These are phyloP conservation scores for Fusarium caatingaense DNA, from an alignment of 2,329 filamentous ascomycete genomes.

Conservation along the genomic window DNA sequence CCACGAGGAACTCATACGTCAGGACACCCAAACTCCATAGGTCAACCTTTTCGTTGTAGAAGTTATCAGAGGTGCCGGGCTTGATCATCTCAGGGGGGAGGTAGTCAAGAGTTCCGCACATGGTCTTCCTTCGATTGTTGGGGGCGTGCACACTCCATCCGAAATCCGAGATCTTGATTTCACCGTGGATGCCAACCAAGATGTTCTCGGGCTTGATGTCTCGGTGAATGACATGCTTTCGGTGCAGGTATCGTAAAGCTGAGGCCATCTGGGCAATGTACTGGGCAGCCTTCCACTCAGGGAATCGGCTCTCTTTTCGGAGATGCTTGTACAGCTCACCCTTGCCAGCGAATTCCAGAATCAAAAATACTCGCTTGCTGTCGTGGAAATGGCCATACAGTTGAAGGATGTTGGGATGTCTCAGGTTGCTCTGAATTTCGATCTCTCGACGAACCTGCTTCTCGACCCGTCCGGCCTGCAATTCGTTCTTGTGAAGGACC, in stretches of 20 bases:
- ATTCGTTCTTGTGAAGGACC: conserved; percentile 84
- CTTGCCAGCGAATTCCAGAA: conserved; percentile 86
- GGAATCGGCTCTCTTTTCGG: conserved; percentile 80
- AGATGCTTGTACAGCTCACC: conserved; percentile 91
- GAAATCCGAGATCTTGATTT: conserved; percentile 99
- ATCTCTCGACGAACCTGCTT: conserved; percentile 89
- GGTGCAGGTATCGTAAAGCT: conserved; percentile 88
- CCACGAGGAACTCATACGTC: conserved; percentile 95
- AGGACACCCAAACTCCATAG: conserved; percentile 95
- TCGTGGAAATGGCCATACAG: conserved; percentile 91
- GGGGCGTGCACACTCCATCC: conserved; percentile 98
- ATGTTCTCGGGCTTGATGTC: conserved; percentile 99
- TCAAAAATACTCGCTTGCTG: conserved; percentile 86
- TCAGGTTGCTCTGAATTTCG: conserved; percentile 87
- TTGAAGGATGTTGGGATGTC: conserved; percentile 85
- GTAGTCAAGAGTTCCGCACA: conserved; percentile 98
- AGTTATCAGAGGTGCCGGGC: conserved; percentile 82
- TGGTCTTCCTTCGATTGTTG: conserved; percentile 91
- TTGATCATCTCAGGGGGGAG: conserved; percentile 98
- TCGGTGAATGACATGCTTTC: conserved; percentile 96
- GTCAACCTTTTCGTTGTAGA: conserved; percentile 95
- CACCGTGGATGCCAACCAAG: conserved; percentile 92
- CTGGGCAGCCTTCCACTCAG: conserved; percentile 85
- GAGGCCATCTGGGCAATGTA: conserved; percentile 91
- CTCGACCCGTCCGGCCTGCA: conserved; percentile 80